Conservation (phyloP, 805 yeast genomes). For the Candida koratica region DNA sequence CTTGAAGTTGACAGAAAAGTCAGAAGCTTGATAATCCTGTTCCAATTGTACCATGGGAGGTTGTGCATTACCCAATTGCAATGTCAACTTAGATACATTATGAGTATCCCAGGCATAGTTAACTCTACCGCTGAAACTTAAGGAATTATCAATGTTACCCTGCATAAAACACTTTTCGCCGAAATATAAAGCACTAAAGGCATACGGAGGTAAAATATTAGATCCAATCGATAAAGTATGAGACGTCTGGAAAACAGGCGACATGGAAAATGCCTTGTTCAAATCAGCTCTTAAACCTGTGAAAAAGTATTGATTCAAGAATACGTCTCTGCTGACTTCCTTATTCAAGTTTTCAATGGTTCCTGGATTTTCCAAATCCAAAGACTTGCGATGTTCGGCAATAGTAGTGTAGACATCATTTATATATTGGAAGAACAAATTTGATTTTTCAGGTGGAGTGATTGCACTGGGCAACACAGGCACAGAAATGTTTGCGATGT, state of each 20-base stretch:
- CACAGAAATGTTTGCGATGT: constrained; percentile 52
- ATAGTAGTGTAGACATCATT: constrained; percentile 71
- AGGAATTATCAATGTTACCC: constrained; percentile 87
- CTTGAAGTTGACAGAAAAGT: constrained; percentile 85
- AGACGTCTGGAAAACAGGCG: constrained; percentile 95
- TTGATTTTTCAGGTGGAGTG: constrained; percentile 55
- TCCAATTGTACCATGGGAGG: constrained; percentile 94
- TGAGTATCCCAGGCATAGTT: constrained; percentile 86
- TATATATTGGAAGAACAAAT: constrained; percentile 76
- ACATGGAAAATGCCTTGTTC: constrained; percentile 83
- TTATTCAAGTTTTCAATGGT: constrained; percentile 88
- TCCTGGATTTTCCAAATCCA: constrained; percentile 89
- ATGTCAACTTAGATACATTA: constrained; percentile 75
- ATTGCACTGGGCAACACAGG: constrained; percentile 59
- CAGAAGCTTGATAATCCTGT: constrained; percentile 90
- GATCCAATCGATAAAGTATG: constrained; percentile 91
- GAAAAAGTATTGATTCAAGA: constrained; percentile 83
- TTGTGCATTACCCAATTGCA: constrained; percentile 84
- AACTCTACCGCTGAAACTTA: constrained; percentile 79
- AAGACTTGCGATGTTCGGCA: constrained; percentile 71
- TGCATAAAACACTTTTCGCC: constrained; percentile 81
- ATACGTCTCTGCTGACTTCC: constrained; percentile 92
- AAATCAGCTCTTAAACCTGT: constrained; percentile 96
- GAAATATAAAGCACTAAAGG: constrained; percentile 85
- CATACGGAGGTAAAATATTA: constrained; percentile 80